Evolutionary conservation across 768 basidiomycete genomes (phyloP), one percentile per base, ranked within the genome.

Genomic region (Melanogaster broomeanus): DNA sequence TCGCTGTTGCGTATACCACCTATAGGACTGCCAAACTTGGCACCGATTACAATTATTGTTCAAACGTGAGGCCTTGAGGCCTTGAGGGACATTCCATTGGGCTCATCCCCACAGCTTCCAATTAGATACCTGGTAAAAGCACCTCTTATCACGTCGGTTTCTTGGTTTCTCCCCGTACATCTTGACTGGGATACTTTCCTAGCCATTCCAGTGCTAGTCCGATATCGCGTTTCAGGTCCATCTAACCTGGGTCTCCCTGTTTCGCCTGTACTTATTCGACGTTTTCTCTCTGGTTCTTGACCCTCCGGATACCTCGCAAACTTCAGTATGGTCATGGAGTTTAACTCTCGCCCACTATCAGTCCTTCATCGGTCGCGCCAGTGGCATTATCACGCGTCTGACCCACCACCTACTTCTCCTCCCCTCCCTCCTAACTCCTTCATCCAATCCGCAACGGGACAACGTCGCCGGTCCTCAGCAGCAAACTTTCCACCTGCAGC

Each of bases 381-480:
- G 42, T 74, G 71, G 67, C 62, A 64, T 45, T 67, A 72, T 61
- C 59, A 58, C 42, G 35, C 53, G 9, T 43, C 59, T 33, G 37
- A 38, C 13, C 60, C 51, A 10, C 42, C 57, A n/a, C 66, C 73
- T 48, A 65, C 73, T 45, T 63, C 76, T 41, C 54, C 71, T 22
- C 55, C 69, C 31, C 47, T 59, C 15, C 53, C 73, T 24, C 57
- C 61, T 19, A 62, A 72, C 3, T 55, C 68, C 18, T 59, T 77
- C 55, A 45, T 50, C 24, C 67, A 62, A 49, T 67, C 73, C 45
- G 56, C 39, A 15, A 16, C 21, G 25, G 5, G 60, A 2, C 77
- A 79, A 54, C 82, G 87, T 49, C 83, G 88, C 46, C 87, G 88
- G 59, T 89, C 87, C 22, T 82, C 84, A 48, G 84, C 80, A 49